Base-by-base conservation (phyloP, 306 rosid genomes). In the Alnus glutinosa region DNA sequence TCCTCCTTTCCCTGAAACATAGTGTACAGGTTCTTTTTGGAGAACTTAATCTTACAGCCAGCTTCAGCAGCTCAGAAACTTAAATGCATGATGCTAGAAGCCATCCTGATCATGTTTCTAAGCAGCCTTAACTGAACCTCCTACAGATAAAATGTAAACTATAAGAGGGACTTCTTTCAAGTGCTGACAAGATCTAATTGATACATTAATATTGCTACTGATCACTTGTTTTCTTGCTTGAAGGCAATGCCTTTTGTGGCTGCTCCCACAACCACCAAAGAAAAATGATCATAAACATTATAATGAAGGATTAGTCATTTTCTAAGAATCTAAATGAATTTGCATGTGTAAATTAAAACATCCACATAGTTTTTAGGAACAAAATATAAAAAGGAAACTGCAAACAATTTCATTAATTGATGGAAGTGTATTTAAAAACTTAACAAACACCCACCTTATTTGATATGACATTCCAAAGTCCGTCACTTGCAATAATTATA, bases 381-480 rank as follows among this genome's bases (percentile, higher is more conserved):
- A 67, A 67, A 67, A 67, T 7, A 51, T 18, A 4, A 67, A 67
- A 67, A 44, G 15, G 58, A 4, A 14, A 59, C 11, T 0, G 11
- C 1, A 14, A 63, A 46, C 19, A 47, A 48, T 12, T n/a, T 62
- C 39, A 9, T 8, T 47, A 14, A 49, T 52, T n/a, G 16, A 32
- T 57, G 54, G 39, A 51, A 63, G 36, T 37, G 67, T 30, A 59
- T 59, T 77, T 66, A 14, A 69, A 69, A n/a, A 4, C 42, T 37
- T 51, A 63, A 82, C 47, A 61, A 74, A 82, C 58, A 80, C 88
- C 83, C 86, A 91, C 97, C 91, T 84, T 78, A 76, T 93, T 93
- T 55, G 97, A 89, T 87, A 91, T 82, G 80, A 93, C 98, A 75
- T 93, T 89, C 98, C 98, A 93, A 77, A 93, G 94, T 77, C 98